Evolutionary conservation across 2,329 filamentous ascomycete species (phyloP).

Genomic region (Chrysosporium keratinophilum): DNA sequence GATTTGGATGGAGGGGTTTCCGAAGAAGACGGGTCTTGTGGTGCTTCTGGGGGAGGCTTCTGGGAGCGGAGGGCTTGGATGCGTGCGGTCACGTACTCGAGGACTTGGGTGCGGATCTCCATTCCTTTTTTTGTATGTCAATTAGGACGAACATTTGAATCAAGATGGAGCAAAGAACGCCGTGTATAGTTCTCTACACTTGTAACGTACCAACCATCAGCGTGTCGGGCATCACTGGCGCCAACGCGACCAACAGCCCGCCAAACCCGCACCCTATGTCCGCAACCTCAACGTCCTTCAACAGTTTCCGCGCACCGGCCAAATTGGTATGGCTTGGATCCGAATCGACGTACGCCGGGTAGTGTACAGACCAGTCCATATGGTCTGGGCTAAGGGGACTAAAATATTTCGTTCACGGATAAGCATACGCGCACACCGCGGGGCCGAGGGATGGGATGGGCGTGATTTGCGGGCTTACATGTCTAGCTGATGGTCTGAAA

Average conservation of each 20-base stretch:
- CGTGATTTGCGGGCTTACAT: conserved; percentile 54
- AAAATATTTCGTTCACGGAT: conserved; percentile 1
- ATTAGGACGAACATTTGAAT: not conserved
- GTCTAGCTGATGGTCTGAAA: conserved; percentile 79
- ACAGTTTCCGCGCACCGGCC: conserved; percentile 35
- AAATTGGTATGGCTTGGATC: conserved; percentile 27
- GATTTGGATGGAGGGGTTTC: conserved; percentile 6
- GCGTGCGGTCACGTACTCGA: conserved; percentile 80
- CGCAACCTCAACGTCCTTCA: conserved; percentile 73
- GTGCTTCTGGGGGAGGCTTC: conserved; percentile 26
- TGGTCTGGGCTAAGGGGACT: conserved; percentile 67
- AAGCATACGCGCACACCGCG: not conserved
- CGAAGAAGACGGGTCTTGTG: conserved; percentile 1
- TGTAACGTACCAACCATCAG: conserved; percentile 63
- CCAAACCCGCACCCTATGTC: conserved; percentile 98
- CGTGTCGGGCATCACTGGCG: conserved; percentile 68
- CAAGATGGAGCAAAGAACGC: not conserved
- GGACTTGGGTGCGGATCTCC: conserved; percentile 84
- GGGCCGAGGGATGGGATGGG: not conserved
- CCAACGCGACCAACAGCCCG: conserved; percentile 75
- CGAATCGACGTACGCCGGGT: conserved; percentile 56
- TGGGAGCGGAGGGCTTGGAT: conserved; percentile 63
- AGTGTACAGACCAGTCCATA: conserved; percentile 88
- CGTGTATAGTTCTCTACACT: too few relatives aligned
- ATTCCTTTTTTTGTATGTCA: conserved; percentile 50